Percentiles rank a stretch among this genome's conserved stretches.
phyloP scores from a whole-genome alignment of 2,329 filamentous ascomycete genomes.

The Emericellopsis atlantica region DNA sequence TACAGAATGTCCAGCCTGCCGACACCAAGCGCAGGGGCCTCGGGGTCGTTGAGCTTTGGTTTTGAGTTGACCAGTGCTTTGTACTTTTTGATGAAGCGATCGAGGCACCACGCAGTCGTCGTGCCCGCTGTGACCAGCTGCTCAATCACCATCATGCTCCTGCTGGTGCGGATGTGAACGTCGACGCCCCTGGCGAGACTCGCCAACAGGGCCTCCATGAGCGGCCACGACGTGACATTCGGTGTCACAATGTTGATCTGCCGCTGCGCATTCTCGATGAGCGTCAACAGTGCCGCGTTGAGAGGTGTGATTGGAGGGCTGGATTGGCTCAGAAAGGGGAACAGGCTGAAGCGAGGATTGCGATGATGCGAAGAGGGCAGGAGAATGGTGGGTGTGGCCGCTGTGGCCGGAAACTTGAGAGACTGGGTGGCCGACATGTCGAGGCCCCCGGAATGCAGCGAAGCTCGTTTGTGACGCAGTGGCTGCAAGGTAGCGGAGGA shows the following conservation, averaged over 20 bases:
- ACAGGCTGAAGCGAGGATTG: slow-evolving; percentile 49
- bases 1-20: slow-evolving; percentile 47
- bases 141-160: slow-evolving; percentile 63
- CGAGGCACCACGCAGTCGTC: slow-evolving; percentile 54
- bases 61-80: slow-evolving; percentile 12
- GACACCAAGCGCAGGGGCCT: slow-evolving; percentile 17
- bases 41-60: slow-evolving; percentile 15
- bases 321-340: slow-evolving; percentile 39
- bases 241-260: slow-evolving; percentile 63
- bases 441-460: slow-evolving; percentile 2
- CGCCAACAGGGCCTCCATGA: slow-evolving; percentile 46
- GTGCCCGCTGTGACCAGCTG: slow-evolving; percentile 71
- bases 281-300: slow-evolving; percentile 49
- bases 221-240: slow-evolving; percentile 58
- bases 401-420: slow-evolving; percentile 9
- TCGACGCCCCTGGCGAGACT: slow-evolving; percentile 55
- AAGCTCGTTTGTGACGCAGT: slow-evolving; percentile 1
- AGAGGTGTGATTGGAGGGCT: slow-evolving; percentile 51
- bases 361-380: slow-evolving; percentile 63
- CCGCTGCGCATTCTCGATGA: slow-evolving; percentile 43
- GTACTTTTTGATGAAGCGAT: slow-evolving; percentile 44
- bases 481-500: neutral
- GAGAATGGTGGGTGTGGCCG: slow-evolving; percentile 41
- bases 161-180: slow-evolving; percentile 55
- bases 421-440: slow-evolving; percentile 13